phyloP scores from a whole-genome alignment of 2,329 filamentous ascomycete genomes.

The Fusarium fujikuroi region DNA sequence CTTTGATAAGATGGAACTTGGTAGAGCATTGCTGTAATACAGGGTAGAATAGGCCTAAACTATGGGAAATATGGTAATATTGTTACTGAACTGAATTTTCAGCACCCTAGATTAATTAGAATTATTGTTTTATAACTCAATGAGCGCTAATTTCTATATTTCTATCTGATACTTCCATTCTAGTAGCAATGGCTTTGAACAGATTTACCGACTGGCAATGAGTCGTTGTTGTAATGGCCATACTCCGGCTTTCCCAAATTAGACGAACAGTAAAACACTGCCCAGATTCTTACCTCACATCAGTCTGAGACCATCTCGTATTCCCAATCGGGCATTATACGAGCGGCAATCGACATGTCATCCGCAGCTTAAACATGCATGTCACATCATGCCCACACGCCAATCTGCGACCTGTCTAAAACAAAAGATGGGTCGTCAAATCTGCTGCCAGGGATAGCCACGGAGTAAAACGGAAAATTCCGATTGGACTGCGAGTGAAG shows the following conservation, averaged over 20 bases:
- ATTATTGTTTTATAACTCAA: no score
- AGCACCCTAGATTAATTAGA: fast-evolving
- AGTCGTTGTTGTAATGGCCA: no score
- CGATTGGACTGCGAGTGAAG: background rate
- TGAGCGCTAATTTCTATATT: background rate
- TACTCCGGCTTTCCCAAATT: background rate
- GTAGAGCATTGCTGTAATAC: background rate
- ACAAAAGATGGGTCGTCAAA: background rate
- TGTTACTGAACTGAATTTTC: background rate
- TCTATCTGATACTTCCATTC: fast-evolving
- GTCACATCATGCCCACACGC: background rate
- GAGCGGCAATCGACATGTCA: background rate
- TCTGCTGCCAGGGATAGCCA: background rate
- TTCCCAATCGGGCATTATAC: background rate
- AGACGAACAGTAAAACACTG: fast-evolving
- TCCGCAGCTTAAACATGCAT: background rate
- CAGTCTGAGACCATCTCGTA: background rate
- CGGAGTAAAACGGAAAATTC: background rate
- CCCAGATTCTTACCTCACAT: background rate
- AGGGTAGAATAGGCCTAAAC: no score
- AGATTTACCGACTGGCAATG: no score
- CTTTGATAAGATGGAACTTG: background rate
- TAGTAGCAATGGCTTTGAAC: background rate
- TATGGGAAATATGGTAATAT: fast-evolving
- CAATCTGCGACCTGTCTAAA: background rate